These are phyloP conservation scores for Talaromyces sp. DNA, from an alignment of 2,329 filamentous ascomycete genomes.

Conservation along the genomic window DNA sequence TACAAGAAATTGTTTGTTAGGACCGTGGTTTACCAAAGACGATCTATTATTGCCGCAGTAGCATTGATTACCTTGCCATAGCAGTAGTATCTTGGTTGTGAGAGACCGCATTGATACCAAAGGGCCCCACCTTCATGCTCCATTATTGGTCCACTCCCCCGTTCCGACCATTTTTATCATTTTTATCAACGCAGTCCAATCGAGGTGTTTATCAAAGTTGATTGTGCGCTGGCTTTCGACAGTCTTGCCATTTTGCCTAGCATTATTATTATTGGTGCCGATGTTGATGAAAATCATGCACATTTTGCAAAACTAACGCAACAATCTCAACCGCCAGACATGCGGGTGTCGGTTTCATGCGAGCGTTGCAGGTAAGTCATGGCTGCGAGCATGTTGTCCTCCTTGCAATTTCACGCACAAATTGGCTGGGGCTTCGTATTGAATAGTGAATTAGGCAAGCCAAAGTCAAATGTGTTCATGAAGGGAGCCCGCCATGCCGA, in stretches of 20 bases:
- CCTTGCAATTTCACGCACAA: not conserved
- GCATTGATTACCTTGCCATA: not conserved
- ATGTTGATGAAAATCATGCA: not conserved
- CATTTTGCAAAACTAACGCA: not conserved
- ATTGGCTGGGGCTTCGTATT: not conserved
- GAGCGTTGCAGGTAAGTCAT: slow-evolving; percentile 26
- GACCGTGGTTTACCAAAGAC: not conserved
- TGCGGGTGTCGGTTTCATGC: slow-evolving; percentile 32
- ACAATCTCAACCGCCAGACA: slow-evolving; percentile 6
- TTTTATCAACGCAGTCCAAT: not conserved
- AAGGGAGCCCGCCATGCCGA: slow-evolving; percentile 28
- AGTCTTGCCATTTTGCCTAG: not conserved
- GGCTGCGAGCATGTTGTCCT: not conserved
- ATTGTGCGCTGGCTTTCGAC: not conserved
- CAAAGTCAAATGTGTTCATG: slow-evolving; percentile 32
- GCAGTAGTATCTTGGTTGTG: not conserved
- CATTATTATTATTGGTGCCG: too few relatives aligned
- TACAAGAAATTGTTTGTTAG: too few relatives aligned
- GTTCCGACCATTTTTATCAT: not conserved
- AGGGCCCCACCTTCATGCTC: not conserved
- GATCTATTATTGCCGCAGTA: not conserved
- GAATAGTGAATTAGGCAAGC: slow-evolving; percentile 19
- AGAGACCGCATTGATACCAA: not conserved
- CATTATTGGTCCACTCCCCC: not conserved
- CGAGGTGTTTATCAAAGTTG: not conserved